phyloP scores from a whole-genome alignment of 768 basidiomycete genomes.

The Asterophora parasitica region DNA sequence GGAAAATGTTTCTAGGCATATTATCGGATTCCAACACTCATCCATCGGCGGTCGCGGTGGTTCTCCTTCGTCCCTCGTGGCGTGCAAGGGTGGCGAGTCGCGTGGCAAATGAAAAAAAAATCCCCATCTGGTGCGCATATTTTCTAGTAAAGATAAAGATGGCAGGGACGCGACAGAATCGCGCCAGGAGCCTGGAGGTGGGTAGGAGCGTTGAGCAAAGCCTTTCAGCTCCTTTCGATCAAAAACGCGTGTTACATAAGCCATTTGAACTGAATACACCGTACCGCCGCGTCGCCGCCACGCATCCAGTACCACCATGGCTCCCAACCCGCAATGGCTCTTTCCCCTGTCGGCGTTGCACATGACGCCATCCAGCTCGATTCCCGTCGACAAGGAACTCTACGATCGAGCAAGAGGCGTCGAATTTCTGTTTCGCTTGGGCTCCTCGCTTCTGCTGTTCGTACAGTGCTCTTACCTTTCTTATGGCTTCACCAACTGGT shows the following conservation, averaged over 20 bases:
- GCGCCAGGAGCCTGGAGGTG: not conserved
- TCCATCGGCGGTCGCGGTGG: not conserved
- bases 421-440: conserved; percentile 81
- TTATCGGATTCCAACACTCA: conserved; percentile 1
- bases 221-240: too few relatives aligned
- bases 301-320: conserved; percentile 2
- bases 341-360: conserved; percentile 58
- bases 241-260: conserved; percentile 4
- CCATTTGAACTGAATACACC: not conserved
- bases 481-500: conserved; percentile 10
- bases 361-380: conserved; percentile 50
- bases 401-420: conserved; percentile 78
- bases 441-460: conserved; percentile 71
- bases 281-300: too few relatives aligned
- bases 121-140: not conserved
- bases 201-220: not conserved
- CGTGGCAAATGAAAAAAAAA: not conserved
- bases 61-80: conserved; percentile 2
- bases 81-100: not conserved
- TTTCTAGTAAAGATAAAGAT: conserved; percentile 1
- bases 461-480: conserved; percentile 27
- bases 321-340: conserved; percentile 58
- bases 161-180: not conserved
- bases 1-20: conserved; percentile 3
- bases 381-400: conserved; percentile 62